Base-by-base conservation (phyloP, 495 filamentous ascomycete genomes). In the Podospora bellae-mahoneyi region DNA sequence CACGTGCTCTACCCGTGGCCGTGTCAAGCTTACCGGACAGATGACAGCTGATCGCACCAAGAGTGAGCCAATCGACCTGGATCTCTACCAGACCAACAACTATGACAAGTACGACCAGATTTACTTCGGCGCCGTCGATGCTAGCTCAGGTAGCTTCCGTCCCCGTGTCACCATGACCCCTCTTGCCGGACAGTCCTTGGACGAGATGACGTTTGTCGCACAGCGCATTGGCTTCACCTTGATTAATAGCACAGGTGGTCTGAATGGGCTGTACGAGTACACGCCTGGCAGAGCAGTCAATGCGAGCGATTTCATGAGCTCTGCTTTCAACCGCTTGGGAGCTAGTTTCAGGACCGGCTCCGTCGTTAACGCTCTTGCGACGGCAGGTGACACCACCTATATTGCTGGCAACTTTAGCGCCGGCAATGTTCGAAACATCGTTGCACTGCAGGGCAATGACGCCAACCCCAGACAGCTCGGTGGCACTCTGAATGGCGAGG, bases 91-190 rank as follows among this genome's bases (percentile, higher is more conserved):
- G 80, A 97, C 93, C 19, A 98, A 98, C 78, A 80, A 92, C 70
- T 92, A 89, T 74, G 92, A 97, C 80, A 99, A 98, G 78, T 97
- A 95, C 70, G 96, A 98, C 73, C 87, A 89, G 65, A 87, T 98
- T 67, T 97, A 93, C 76, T 88, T 87, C 66, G 96, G 93, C 7
- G 86, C 85, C 68, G 87, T 99, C 65, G 93, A 98, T 73, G 88
- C 87, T 32, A 89, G 83, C 69, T 89, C 87, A 39, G 83, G 82
- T 70, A 84, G 83, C 23, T 98, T 98, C 80, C 87, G 89, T 23
- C 93, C 95, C 28, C 85, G 84, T 19, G 88, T 99, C 62, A 97
- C 92, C 2, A 80, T 99, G 64, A 82, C 88, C 2, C 91, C 94
- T 13, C 76, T 84, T 20, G 69, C 84, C 16, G 87, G 85, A 28